These are phyloP conservation scores for Xylariomycetidae sp. DNA, from an alignment of 2,329 filamentous ascomycete species.

Conservation along the genomic window DNA sequence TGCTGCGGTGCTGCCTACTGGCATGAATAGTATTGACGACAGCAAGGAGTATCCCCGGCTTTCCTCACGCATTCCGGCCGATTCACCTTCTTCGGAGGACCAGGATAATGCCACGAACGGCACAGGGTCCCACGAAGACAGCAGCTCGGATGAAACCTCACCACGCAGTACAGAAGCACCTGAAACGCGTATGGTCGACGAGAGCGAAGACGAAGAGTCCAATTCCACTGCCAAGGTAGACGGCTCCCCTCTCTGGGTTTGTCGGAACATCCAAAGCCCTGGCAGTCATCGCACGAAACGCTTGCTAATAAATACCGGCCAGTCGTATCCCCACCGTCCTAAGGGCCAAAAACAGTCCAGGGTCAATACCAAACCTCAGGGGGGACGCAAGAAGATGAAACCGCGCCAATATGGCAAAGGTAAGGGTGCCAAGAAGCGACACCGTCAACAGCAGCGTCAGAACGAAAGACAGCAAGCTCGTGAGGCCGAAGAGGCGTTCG, in stretches of 20 bases:
- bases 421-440: constrained; percentile 42
- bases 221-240: constrained; percentile 29
- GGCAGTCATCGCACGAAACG: not conserved
- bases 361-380: constrained; percentile 17
- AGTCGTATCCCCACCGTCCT: constrained; percentile 14
- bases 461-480: constrained; percentile 23
- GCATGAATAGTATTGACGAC: constrained; percentile 59
- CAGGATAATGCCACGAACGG: constrained; percentile 43
- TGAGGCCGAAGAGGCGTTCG: constrained; percentile 16
- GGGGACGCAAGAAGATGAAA: constrained; percentile 44
- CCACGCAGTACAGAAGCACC: constrained; percentile 22
- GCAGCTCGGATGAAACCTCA: constrained; percentile 43
- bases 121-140: constrained; percentile 46
- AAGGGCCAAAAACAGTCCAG: constrained; percentile 12
- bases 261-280: not conserved
- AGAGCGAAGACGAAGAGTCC: constrained; percentile 49
- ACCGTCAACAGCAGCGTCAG: constrained; percentile 20
- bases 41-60: constrained; percentile 51
- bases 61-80: constrained; percentile 36
- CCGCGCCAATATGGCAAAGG: constrained; percentile 32
- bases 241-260: not conserved
- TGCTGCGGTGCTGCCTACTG: constrained; percentile 59
- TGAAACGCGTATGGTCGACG: constrained; percentile 52
- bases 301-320: constrained; percentile 13
- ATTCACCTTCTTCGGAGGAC: constrained; percentile 37